Evolutionary conservation across 225 moss, liverwort and hornwort species (phyloP).

Genomic region (Physcomitrium patens): DNA sequence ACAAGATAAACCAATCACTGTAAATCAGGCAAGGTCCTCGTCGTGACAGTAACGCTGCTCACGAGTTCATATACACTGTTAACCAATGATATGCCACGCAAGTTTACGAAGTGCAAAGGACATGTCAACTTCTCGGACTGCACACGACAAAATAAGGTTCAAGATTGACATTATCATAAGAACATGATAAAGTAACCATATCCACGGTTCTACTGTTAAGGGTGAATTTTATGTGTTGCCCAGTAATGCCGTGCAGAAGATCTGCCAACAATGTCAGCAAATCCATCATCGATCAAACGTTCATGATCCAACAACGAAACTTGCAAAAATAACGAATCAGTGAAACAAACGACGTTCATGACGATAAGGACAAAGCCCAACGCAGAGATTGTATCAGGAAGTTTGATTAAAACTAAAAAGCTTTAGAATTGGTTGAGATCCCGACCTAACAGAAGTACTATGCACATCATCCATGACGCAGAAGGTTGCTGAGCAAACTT

Average conservation of each 20-base stretch:
- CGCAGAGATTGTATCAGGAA: not conserved
- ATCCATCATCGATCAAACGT: not conserved
- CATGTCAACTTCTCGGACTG: not conserved
- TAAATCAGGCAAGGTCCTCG: not conserved
- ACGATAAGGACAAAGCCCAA: not conserved
- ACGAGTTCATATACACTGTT: not conserved
- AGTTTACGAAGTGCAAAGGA: not conserved
- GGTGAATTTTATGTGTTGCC: not conserved
- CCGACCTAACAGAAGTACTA: not conserved
- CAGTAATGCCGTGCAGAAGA: not conserved
- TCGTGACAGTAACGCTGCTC: not conserved
- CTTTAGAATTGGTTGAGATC: not conserved
- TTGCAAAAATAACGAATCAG: not conserved
- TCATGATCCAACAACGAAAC: too few relatives aligned
- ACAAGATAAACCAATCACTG: not conserved
- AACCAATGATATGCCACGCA: not conserved
- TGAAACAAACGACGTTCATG: not conserved
- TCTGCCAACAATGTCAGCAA: not conserved
- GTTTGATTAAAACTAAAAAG: not conserved
- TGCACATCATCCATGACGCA: not conserved
- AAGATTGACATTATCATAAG: too few relatives aligned
- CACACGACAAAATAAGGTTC: not conserved
- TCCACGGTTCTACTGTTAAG: not conserved
- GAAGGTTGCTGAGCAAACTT: not conserved
- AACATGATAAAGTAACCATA: not conserved